These are phyloP conservation scores for Rhizopus sp. DNA, from an alignment of 371 early-diverging fungal genomes.

Conservation along the genomic window DNA sequence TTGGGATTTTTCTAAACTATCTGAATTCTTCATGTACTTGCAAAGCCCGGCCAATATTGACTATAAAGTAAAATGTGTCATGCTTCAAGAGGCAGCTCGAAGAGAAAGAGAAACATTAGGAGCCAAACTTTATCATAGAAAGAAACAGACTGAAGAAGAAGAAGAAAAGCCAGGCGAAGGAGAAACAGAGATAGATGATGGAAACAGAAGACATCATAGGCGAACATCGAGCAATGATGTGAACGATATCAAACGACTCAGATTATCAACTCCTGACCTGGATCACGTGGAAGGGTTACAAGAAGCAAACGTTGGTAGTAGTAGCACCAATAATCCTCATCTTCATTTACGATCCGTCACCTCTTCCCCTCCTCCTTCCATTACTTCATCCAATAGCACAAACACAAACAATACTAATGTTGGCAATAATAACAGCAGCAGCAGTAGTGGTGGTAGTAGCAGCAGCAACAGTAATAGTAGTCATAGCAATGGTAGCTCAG, in stretches of 20 bases:
- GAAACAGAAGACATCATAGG: slow-evolving; percentile 44
- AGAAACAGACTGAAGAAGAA: slow-evolving; percentile 15
- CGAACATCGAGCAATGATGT: slow-evolving; percentile 54
- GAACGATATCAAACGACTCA: slow-evolving; percentile 44
- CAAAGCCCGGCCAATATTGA: slow-evolving; percentile 68
- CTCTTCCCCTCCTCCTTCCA: slow-evolving; percentile 21
- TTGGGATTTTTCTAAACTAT: slow-evolving; percentile 79
- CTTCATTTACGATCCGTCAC: slow-evolving; percentile 10
- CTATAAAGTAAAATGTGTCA: slow-evolving; percentile 72
- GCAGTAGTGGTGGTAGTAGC: background rate
- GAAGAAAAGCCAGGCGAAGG: slow-evolving; percentile 1
- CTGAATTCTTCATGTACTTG: slow-evolving; percentile 76
- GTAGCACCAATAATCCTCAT: slow-evolving; percentile 5
- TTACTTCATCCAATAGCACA: slow-evolving; percentile 12
- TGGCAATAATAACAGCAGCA: background rate
- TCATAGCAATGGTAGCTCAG: background rate
- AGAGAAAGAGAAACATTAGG: slow-evolving; percentile 41
- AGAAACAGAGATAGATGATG: slow-evolving; percentile 11
- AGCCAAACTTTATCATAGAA: slow-evolving; percentile 34
- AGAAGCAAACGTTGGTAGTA: slow-evolving; percentile 13
- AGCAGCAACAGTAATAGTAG: slow-evolving; percentile 18
- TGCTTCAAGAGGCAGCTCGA: slow-evolving; percentile 71
- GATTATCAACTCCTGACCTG: slow-evolving; percentile 36
- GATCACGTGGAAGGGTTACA: slow-evolving; percentile 11
- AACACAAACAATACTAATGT: background rate